Evolutionary conservation across 2,329 filamentous ascomycete genomes (phyloP), one percentile per base, ranked within the genome.

Genomic region (Xylaria hypoxylon): DNA sequence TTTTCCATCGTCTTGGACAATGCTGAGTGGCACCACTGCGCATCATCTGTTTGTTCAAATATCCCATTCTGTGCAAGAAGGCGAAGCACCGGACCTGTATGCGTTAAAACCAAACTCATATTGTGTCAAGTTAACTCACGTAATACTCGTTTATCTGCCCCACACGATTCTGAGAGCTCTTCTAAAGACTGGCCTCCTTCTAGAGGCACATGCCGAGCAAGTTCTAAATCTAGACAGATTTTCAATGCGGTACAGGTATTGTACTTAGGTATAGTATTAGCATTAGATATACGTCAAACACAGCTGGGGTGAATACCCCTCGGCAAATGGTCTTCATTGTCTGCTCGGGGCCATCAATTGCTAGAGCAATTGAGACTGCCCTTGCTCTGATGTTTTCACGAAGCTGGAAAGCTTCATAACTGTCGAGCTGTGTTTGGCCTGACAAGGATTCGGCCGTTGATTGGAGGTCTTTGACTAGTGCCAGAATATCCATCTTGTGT

Each of bases 21-120:
- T 52, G n/a, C 47, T n/a, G 47, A 50, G 47, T 50, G 47, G 15
- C n/a, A 26, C 47, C 24, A 50, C 26, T 6, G 28, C 3, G 2
- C 19, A 35, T 51, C 28, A 35, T 52, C 28, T 35, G 28, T 52
- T 17, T 52, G n/a, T 35, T 52, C n/a, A 35, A 52, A 52, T 17
- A 52, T 35, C n/a, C 50, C 28, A 52, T 35, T 52, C 28, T 52
- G 28, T 52, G 28, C 26, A 22, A 52, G 28, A 52, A 52, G n/a
- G 15, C 28, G 28, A 35, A 52, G 50, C 8, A 52, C 50, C 28
- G 50, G 28, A 22, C 50, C 50, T 52, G 4, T 5, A 52, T 6
- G 2, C 19, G 7, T 52, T 35, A 52, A 28, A 52, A 33, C 50
- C 5, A 52, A 35, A 35, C 28, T 35, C 28, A 35, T 8, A 52